Evolutionary conservation across 345 rosid species (phyloP), one percentile per base, ranked within the genome.

Genomic region (Clausena lansium): DNA sequence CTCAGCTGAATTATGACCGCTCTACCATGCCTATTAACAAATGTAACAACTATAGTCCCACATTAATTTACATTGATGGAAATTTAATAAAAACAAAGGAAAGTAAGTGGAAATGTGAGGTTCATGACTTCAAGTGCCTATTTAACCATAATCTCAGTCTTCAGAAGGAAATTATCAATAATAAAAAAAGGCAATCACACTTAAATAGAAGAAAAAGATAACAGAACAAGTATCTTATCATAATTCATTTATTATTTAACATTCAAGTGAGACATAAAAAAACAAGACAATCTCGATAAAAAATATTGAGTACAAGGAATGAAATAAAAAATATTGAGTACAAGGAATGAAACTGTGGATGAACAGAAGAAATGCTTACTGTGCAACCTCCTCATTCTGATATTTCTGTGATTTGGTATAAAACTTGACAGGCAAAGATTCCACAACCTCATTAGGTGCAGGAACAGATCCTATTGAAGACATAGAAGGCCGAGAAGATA

Each of bases 381-480:
- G 98, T 67, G 94, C 89, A 19, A 88, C 83, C 77, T 94, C 98
- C 62, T 96, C 98, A 78, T 83, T 87, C 76, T 84, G 90, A 84
- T 87, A 83, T 66, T 82, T 89, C 47, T 76, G 88, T 76, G 85
- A 83, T 76, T 88, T 94, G 68, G 81, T 77, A 79, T 87, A 90
- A 62, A 80, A 64, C 84, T 89, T 94, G 65, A 82, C 81, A 20
- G 97, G 99, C 81, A 96, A 85, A 19, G 89, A 89, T 67, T 94
- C 99, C 81, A 96, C 99, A 77, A 89, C 92, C 28, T 92, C 95
- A 28, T 77, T 88, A 54, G 98, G 98, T 72, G 99, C 99, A 78
- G 99, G 98, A 77, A 96, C 88, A 75, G 97, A 94, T 84, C 98
- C 98, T 81, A 92, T 89, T 0, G 98, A 86, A 81, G 99, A 96